phyloP scores from a whole-genome alignment of 805 yeast species.

The Myxozyma melibiosi region DNA sequence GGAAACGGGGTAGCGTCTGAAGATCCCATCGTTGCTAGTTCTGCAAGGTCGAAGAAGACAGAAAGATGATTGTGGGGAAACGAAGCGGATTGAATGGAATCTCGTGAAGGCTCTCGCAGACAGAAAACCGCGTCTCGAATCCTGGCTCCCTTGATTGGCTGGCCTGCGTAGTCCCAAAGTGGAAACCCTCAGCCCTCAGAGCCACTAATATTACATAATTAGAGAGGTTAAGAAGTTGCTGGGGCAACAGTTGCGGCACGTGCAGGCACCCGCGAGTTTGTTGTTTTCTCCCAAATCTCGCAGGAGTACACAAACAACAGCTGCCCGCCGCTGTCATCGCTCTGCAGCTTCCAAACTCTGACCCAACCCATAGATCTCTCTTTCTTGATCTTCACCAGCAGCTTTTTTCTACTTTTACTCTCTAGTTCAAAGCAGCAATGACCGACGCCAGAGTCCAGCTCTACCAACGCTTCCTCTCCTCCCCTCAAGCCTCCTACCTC shows the following conservation, averaged over 20 bases:
- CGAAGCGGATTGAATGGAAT: too few relatives aligned
- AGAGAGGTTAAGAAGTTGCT: not conserved
- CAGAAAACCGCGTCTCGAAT: not conserved
- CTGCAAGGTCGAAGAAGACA: too few relatives aligned
- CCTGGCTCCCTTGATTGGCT: not conserved
- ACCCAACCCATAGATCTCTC: too few relatives aligned
- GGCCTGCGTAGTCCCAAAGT: too few relatives aligned
- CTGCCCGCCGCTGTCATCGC: too few relatives aligned
- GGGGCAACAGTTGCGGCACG: slow-evolving; percentile 1
- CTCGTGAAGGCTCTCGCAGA: too few relatives aligned
- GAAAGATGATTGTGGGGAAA: too few relatives aligned
- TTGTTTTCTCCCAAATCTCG: too few relatives aligned
- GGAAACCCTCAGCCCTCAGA: not conserved
- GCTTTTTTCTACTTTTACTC: not conserved
- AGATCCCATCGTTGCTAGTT: not conserved
- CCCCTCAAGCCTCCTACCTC: slow-evolving; percentile 14
- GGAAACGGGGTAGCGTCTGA: slow-evolving; percentile 1
- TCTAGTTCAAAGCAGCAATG: not conserved
- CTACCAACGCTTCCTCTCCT: slow-evolving; percentile 17
- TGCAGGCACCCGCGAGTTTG: too few relatives aligned
- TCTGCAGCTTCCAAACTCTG: too few relatives aligned
- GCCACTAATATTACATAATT: not conserved
- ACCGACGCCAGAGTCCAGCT: slow-evolving; percentile 7
- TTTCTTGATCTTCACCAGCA: too few relatives aligned
- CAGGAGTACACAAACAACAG: too few relatives aligned